These are phyloP conservation scores for Nidularia sp. DNA, from an alignment of 768 basidiomycete species.

Conservation along the genomic window DNA sequence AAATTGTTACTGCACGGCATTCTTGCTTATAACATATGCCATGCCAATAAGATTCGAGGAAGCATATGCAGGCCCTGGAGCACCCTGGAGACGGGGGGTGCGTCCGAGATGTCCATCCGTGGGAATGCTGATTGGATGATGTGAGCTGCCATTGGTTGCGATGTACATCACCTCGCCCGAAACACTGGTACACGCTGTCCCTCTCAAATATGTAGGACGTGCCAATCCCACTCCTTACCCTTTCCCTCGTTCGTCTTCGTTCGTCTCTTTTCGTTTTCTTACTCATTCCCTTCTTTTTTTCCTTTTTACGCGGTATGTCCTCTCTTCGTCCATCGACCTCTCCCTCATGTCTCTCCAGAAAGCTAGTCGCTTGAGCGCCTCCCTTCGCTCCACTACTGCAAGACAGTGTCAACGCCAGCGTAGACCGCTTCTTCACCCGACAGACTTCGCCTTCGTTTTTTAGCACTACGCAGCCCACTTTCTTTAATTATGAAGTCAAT, in stretches of 20 bases:
- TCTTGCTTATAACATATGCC: too few relatives aligned
- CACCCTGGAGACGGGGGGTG: neutral
- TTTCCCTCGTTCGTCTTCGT: slow-evolving; percentile 31
- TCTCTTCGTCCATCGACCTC: neutral
- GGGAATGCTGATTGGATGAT: slow-evolving; percentile 26
- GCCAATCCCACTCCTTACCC: slow-evolving; percentile 11
- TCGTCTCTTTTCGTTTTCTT: slow-evolving; percentile 33
- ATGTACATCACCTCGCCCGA: too few relatives aligned
- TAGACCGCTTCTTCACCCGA: slow-evolving; percentile 62
- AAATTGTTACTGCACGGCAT: too few relatives aligned
- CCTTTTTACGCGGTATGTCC: slow-evolving; percentile 40
- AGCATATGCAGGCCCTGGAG: neutral
- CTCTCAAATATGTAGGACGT: slow-evolving; percentile 29
- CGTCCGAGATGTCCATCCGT: slow-evolving; percentile 13
- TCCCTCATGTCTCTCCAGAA: slow-evolving; percentile 18
- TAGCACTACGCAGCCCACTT: slow-evolving; percentile 33
- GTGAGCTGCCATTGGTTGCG: slow-evolving; percentile 32
- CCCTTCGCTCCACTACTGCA: slow-evolving; percentile 49
- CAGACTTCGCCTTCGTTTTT: slow-evolving; percentile 32
- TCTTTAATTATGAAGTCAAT: slow-evolving; percentile 63
- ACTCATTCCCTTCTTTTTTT: slow-evolving; percentile 32
- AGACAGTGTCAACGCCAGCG: slow-evolving; percentile 66
- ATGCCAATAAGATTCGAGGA: neutral
- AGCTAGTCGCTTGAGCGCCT: slow-evolving; percentile 41
- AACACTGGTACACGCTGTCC: slow-evolving; percentile 5